Base-by-base conservation (phyloP, 2,329 filamentous ascomycete species). In the Epichloe bromicola region DNA sequence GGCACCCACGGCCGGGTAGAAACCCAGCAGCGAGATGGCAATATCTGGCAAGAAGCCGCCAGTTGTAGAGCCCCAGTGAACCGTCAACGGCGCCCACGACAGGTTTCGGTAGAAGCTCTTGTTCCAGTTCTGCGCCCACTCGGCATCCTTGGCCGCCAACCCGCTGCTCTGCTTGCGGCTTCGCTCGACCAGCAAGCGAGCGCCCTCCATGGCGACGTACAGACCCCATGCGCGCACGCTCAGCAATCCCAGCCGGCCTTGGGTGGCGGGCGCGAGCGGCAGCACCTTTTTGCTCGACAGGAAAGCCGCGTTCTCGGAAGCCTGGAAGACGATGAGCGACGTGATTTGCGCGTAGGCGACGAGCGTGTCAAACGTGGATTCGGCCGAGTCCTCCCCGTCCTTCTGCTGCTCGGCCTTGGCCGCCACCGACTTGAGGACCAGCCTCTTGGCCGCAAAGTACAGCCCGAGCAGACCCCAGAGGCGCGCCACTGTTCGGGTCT, bases 231-330 rank as follows among this genome's bases (percentile, higher is more conserved):
- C 86, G 43, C 88, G 76, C 52, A 80, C 82, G 67, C 86, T 89
- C 81, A 84, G 86, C 17, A 82, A 65, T 67, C 78, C 83, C 63
- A 83, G 82, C 57, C 70, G 73, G 30, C 65, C 74, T 63, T 86
- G 76, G 46, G 75, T 76, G 46, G 76, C 73, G 14, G 74, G 71
- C 5, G 68, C 67, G 68, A 79, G 74, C 15, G 69, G 73, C 48
- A 95, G 63, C 3, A 94, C 78, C 19, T 84, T 83, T 89, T 89
- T 89, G 54, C 74, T 73, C 3, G 82, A 75, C 38, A 97, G 75
- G 70, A 85, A 95, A 15, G 85, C 85, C 39, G 78, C 75, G 68
- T 95, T 96, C 72, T 98, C 93, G 40, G 91, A 74, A 1, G 79
- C 69, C 68, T 96, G 89, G 71, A 86, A 95, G 10, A 71, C 63